Conservation (phyloP, 2,329 filamentous ascomycete species). For the Penicillium occitanis region DNA sequence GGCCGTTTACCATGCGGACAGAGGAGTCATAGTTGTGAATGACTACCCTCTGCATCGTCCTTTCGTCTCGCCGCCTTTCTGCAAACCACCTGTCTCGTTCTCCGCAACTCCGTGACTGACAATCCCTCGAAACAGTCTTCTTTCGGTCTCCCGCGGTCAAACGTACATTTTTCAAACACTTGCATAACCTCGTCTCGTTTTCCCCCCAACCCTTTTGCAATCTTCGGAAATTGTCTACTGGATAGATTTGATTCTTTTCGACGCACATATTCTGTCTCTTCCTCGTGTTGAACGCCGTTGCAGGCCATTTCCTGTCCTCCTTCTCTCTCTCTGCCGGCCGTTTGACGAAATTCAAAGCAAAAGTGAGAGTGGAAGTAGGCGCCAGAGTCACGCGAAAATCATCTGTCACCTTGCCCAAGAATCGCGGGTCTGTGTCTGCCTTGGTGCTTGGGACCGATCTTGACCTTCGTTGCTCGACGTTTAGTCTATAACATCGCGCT, state of each 20-base stretch:
- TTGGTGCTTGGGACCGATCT: slow-evolving; percentile 6
- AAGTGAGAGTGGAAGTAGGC: background rate
- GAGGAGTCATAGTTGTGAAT: slow-evolving; percentile 14
- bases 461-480: slow-evolving; percentile 4
- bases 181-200: slow-evolving; percentile 13
- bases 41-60: background rate
- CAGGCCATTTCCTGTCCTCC: background rate
- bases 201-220: background rate
- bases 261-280: slow-evolving; percentile 18
- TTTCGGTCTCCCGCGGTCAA: slow-evolving; percentile 8
- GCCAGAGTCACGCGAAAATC: background rate
- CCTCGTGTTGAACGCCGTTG: slow-evolving; percentile 4
- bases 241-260: slow-evolving; percentile 19
- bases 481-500: slow-evolving; percentile 8
- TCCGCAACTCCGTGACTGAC: slow-evolving; percentile 16
- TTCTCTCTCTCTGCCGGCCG: background rate
- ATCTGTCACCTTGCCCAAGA: background rate
- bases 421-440: background rate
- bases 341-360: slow-evolving; percentile 4
- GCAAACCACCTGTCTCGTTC: background rate
- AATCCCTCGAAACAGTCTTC: slow-evolving; percentile 12
- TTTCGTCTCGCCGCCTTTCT: background rate
- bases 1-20: background rate
- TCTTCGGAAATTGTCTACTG: slow-evolving; percentile 18
- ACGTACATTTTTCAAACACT: slow-evolving; percentile 16